Conservation (phyloP, 306 rosid species). For the Trifolium dubium region DNA sequence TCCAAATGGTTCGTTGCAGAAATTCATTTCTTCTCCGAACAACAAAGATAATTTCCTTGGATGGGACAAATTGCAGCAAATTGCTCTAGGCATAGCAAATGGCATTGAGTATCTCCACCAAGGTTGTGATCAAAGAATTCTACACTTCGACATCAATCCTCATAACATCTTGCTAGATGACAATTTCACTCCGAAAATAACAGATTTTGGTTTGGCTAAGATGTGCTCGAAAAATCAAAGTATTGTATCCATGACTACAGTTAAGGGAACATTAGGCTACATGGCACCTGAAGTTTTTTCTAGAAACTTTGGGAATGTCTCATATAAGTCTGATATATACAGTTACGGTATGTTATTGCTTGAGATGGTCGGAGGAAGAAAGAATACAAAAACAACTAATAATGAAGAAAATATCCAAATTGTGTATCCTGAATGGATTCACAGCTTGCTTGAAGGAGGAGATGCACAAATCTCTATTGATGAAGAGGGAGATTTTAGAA, state of each 20-base stretch:
- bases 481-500: not conserved
- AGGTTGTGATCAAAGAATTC: not conserved
- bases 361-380: slow-evolving; percentile 2
- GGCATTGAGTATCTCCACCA: not conserved
- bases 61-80: not conserved
- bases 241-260: not conserved
- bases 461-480: not conserved
- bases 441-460: not conserved
- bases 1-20: not conserved
- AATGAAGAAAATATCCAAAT: not conserved
- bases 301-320: not conserved
- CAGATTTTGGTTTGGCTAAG: not conserved
- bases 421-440: not conserved
- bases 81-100: not conserved
- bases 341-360: not conserved
- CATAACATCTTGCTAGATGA: not conserved
- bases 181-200: not conserved
- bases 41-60: not conserved
- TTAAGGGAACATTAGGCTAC: not conserved
- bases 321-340: not conserved
- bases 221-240: not conserved
- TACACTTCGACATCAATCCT: not conserved
- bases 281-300: not conserved
- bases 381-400: not conserved
- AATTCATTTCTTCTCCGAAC: not conserved